Conservation (phyloP, 2,329 filamentous ascomycete species). For the Pseudogymnoascus sp. region DNA sequence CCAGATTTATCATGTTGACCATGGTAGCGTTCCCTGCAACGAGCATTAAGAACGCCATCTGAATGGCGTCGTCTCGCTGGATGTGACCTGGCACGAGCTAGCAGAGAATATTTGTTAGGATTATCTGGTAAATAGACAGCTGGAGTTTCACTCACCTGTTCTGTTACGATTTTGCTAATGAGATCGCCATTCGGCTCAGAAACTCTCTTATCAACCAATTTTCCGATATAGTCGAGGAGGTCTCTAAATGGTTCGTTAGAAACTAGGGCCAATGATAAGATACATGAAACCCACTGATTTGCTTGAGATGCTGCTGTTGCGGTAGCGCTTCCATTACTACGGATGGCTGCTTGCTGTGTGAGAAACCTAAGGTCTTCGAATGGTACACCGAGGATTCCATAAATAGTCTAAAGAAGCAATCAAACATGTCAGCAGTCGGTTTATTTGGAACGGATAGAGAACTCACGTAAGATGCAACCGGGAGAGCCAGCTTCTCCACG, state of each 20-base stretch:
- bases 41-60: constrained; percentile 41
- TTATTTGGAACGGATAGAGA: neutral
- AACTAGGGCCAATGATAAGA: neutral
- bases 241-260: constrained; percentile 22
- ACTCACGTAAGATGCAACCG: constrained; percentile 38
- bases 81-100: constrained; percentile 27
- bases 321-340: constrained; percentile 38
- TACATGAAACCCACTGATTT: constrained; percentile 29
- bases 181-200: constrained; percentile 36
- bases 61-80: constrained; percentile 26
- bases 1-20: constrained; percentile 42
- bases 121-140: neutral
- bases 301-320: constrained; percentile 38
- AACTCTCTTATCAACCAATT: constrained; percentile 34
- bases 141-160: constrained; percentile 12
- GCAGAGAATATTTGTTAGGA: constrained; percentile 17
- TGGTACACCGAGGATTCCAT: constrained; percentile 40
- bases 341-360: constrained; percentile 38
- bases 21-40: constrained; percentile 45
- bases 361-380: constrained; percentile 38
- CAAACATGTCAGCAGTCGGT: neutral
- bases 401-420: constrained; percentile 33
- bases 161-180: constrained; percentile 32
- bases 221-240: constrained; percentile 37
- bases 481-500: constrained; percentile 38